Conservation (phyloP, 2,329 filamentous ascomycete species). For the Colletotrichum truncatum region DNA sequence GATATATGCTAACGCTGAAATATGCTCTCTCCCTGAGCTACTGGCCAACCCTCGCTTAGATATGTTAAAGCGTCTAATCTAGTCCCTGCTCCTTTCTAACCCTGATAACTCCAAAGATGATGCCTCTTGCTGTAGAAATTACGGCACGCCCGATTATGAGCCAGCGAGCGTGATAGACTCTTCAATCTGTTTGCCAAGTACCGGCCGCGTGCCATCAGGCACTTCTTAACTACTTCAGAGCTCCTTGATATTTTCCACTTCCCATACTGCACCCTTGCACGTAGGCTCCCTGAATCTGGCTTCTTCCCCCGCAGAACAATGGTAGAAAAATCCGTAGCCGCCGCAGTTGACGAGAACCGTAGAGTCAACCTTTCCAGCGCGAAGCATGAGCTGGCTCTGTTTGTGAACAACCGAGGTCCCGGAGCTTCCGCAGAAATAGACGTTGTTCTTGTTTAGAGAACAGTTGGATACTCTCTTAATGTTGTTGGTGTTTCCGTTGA, state of each 20-base stretch:
- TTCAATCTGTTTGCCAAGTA: too few species aligned
- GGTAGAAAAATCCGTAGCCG: background rate
- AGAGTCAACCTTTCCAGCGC: background rate
- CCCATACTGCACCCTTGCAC: background rate
- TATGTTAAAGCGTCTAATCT: too few species aligned
- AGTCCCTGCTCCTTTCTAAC: too few species aligned
- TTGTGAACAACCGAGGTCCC: background rate
- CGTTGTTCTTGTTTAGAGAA: background rate
- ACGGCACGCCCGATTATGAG: too few species aligned
- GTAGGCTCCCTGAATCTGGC: background rate
- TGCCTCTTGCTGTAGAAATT: too few species aligned
- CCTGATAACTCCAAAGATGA: too few species aligned
- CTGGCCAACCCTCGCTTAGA: too few species aligned
- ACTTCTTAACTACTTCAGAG: too few species aligned
- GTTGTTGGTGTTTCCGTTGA: background rate
- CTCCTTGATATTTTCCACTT: background rate
- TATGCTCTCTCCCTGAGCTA: too few species aligned
- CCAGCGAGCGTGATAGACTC: too few species aligned
- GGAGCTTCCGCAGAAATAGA: background rate
- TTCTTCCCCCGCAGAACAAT: background rate
- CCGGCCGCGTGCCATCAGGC: too few species aligned
- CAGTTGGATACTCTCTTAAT: background rate
- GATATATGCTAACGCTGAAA: too few species aligned
- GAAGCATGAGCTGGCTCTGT: background rate
- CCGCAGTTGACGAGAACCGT: background rate